Evolutionary conservation across 768 basidiomycete genomes (phyloP).

Genomic region (Termitomyces heimii): DNA sequence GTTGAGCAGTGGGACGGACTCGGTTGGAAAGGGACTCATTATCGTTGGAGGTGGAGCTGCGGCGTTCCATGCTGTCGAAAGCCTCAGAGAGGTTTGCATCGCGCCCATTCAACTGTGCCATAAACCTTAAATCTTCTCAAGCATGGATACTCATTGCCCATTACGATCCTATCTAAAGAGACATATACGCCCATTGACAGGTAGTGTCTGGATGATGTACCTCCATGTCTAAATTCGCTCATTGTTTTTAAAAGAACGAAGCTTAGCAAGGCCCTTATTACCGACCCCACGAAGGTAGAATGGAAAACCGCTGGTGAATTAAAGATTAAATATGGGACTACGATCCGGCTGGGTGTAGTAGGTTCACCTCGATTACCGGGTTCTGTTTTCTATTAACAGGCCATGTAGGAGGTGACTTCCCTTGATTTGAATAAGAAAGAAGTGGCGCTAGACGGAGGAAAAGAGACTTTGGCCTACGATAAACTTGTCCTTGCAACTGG

Average conservation of each 20-base stretch:
- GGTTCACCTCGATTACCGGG: constrained; percentile 15
- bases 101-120: not conserved
- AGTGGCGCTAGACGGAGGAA: constrained; percentile 55
- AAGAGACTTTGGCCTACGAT: constrained; percentile 62
- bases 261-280: constrained; percentile 79
- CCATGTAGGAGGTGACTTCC: constrained; percentile 55
- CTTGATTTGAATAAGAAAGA: constrained; percentile 58
- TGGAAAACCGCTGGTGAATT: constrained; percentile 68
- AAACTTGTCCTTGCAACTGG: constrained; percentile 79
- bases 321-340: constrained; percentile 68
- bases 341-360: constrained; percentile 55
- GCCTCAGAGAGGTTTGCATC: constrained; percentile 65
- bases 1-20: constrained; percentile 37
- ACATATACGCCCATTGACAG: constrained; percentile 79
- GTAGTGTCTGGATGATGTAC: constrained; percentile 24
- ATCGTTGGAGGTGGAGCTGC: constrained; percentile 86
- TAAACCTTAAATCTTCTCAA: constrained; percentile 20
- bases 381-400: constrained; percentile 2
- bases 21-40: constrained; percentile 61
- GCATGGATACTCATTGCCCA: constrained; percentile 73
- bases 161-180: constrained; percentile 80
- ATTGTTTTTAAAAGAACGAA: constrained; percentile 56
- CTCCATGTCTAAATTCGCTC: not conserved
- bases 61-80: constrained; percentile 71
- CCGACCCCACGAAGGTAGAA: constrained; percentile 73